Percentiles rank a stretch among this genome's conserved stretches.
phyloP scores from a whole-genome alignment of 495 filamentous ascomycete species.

The Thozetella sp. region DNA sequence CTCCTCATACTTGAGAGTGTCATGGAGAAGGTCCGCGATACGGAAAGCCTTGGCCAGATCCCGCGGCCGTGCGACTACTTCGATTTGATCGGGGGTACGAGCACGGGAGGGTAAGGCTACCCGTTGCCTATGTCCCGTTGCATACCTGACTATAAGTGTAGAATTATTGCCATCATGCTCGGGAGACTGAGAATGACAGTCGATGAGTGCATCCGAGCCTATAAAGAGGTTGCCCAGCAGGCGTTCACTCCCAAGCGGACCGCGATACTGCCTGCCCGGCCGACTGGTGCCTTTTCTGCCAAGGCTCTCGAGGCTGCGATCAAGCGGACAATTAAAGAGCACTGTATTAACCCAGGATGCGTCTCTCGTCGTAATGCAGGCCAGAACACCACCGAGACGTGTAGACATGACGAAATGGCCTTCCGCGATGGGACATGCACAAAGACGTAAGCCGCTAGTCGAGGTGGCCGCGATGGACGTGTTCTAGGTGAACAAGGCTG shows the following conservation, averaged over 20 bases:
- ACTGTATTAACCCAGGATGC: slow-evolving; percentile 9
- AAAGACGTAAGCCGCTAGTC: slow-evolving; percentile 16
- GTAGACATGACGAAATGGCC: slow-evolving; percentile 3
- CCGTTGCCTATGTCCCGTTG: not conserved
- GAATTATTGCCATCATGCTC: slow-evolving; percentile 37
- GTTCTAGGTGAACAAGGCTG: not conserved
- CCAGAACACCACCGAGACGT: slow-evolving; percentile 8
- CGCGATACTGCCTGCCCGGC: slow-evolving; percentile 3
- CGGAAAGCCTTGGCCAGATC: slow-evolving; percentile 9
- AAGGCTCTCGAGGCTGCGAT: slow-evolving; percentile 19
- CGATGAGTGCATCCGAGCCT: slow-evolving; percentile 24
- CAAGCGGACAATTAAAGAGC: slow-evolving; percentile 11
- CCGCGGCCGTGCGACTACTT: slow-evolving; percentile 32
- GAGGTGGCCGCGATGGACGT: slow-evolving; percentile 9
- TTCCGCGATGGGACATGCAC: slow-evolving; percentile 9
- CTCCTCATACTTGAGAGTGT: slow-evolving; percentile 30
- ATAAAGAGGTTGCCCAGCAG: slow-evolving; percentile 16
- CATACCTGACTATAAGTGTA: not conserved
- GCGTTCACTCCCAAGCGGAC: slow-evolving; percentile 18
- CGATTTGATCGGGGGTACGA: slow-evolving; percentile 32
- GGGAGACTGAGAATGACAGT: slow-evolving; percentile 28
- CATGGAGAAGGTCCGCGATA: slow-evolving; percentile 19
- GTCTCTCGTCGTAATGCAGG: not conserved
- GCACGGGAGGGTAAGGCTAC: slow-evolving; percentile 28
- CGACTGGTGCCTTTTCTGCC: slow-evolving; percentile 18